A percentile compares a stretch with the other conserved stretches of the same genome.
These are phyloP conservation scores for Hippophae rhamnoides DNA, from an alignment of 306 rosid species.

Conservation along the genomic window DNA sequence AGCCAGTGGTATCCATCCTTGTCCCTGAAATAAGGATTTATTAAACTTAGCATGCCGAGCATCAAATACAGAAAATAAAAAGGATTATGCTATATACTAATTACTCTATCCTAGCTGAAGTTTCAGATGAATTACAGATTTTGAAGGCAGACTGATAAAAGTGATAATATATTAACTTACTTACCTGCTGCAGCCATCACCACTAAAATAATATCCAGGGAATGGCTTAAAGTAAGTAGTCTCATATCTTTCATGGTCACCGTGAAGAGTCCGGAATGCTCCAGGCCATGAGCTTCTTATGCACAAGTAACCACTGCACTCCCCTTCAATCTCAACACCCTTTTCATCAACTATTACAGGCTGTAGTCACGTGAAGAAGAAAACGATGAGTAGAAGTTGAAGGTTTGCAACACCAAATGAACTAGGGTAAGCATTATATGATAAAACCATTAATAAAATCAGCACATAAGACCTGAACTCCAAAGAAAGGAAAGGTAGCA, in stretches of 20 bases:
- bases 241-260: constrained; percentile 97
- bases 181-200: constrained; percentile 96
- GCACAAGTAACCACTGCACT: constrained; percentile 90
- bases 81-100: background rate
- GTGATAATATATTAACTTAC: constrained; percentile 14
- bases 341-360: constrained; percentile 90
- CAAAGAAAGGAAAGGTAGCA: constrained; percentile 96
- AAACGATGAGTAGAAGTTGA: constrained; percentile 14
- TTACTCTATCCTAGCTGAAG: constrained; percentile 6
- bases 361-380: constrained; percentile 32
- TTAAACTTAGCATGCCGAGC: constrained; percentile 21
- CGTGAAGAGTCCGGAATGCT: constrained; percentile 91
- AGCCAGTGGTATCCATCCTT: constrained; percentile 98
- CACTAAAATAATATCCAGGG: constrained; percentile 87
- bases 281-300: constrained; percentile 91
- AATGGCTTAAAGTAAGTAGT: constrained; percentile 95
- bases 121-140: background rate
- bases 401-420: background rate
- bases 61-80: background rate
- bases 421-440: constrained; percentile 5
- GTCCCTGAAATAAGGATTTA: constrained; percentile 56
- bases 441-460: constrained; percentile 15
- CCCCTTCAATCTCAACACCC: constrained; percentile 86
- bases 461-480: constrained; percentile 62
- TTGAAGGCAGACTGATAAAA: constrained; percentile 2